Conservation (phyloP, 768 basidiomycete genomes). For the Phylloporus sp. region DNA sequence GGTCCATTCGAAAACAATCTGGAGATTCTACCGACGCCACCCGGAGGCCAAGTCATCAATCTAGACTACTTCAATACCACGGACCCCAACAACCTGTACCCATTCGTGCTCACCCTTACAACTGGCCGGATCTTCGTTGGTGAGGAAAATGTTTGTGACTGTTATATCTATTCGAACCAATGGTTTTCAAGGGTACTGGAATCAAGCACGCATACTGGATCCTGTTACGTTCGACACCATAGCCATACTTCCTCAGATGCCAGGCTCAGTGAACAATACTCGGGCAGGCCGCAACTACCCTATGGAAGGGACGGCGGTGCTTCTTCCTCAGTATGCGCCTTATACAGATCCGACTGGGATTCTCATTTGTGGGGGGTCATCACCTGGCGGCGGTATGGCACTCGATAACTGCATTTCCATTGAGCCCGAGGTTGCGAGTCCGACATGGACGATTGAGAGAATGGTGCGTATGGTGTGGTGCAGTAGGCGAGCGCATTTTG, state of each 20-base stretch:
- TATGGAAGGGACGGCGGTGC: conserved; percentile 63
- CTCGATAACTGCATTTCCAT: conserved; percentile 73
- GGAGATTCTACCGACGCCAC: conserved; percentile 66
- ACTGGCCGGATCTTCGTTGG: conserved; percentile 68
- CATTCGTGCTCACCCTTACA: conserved; percentile 70
- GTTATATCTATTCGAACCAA: neutral
- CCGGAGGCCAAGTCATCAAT: conserved; percentile 54
- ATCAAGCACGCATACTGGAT: conserved; percentile 75
- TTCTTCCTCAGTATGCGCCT: conserved; percentile 67
- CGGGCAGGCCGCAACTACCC: conserved; percentile 74
- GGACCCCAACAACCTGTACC: conserved; percentile 78
- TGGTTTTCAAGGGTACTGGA: conserved; percentile 59
- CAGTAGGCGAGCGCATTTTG: neutral
- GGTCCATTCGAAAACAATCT: conserved; percentile 61
- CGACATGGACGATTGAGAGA: conserved; percentile 70
- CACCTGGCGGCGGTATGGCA: conserved; percentile 43
- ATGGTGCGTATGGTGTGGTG: conserved; percentile 50
- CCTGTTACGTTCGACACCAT: conserved; percentile 62
- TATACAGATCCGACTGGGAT: conserved; percentile 68
- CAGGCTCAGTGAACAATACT: conserved; percentile 69
- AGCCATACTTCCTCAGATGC: conserved; percentile 62
- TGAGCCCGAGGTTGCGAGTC: conserved; percentile 55
- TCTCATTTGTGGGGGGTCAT: conserved; percentile 75
- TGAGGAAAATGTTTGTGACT: conserved; percentile 28
- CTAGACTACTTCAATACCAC: conserved; percentile 71